Evolutionary conservation across 441 rosid species (phyloP).

Genomic region (Omphalea diandra): DNA sequence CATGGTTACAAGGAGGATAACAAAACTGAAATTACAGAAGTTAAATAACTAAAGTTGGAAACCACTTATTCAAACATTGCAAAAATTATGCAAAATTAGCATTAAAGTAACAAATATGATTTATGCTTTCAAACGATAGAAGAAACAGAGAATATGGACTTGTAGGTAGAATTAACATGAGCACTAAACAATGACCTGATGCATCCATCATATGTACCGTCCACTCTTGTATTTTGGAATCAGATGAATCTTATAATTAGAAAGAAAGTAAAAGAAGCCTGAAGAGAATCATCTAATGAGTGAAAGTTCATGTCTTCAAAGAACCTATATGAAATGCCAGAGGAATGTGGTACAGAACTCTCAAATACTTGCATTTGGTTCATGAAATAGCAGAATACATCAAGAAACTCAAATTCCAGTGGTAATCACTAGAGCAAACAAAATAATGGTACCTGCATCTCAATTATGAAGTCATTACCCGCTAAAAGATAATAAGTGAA

Average conservation of each 20-base stretch:
- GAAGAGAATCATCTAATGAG: no score
- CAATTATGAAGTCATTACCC: neutral
- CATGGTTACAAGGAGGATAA: slow-evolving; percentile 1
- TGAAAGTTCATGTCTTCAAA: no score
- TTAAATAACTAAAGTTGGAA: neutral
- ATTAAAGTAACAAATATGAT: neutral
- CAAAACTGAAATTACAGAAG: slow-evolving; percentile 4
- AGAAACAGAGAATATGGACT: neutral
- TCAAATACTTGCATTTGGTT: neutral
- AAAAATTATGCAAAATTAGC: neutral
- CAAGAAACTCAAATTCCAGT: neutral
- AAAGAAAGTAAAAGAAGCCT: neutral
- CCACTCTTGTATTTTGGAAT: neutral
- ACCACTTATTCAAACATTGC: neutral
- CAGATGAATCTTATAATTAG: neutral
- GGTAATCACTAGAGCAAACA: neutral
- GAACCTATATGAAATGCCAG: no score
- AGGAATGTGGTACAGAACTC: neutral
- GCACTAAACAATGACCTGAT: neutral
- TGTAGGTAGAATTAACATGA: neutral
- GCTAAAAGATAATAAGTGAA: neutral
- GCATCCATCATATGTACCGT: neutral
- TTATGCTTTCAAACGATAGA: neutral
- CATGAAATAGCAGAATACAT: neutral
- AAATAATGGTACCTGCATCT: neutral